Conservation (phyloP, 2,329 filamentous ascomycete genomes). For the Claviceps digitariae region DNA sequence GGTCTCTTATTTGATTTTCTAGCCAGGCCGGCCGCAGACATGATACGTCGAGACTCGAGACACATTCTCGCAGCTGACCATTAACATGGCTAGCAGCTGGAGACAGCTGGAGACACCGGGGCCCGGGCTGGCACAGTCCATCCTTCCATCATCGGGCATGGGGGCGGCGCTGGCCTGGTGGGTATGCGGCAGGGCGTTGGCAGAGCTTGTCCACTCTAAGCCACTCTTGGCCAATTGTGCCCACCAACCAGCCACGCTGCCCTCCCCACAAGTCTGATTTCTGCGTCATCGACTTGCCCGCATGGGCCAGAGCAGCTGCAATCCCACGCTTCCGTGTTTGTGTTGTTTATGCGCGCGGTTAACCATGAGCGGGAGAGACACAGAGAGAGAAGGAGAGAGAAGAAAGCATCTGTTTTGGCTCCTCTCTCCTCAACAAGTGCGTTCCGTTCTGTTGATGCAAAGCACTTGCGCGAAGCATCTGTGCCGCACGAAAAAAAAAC, state of each 20-base stretch:
- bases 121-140: neutral
- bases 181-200: neutral
- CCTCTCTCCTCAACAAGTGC: neutral
- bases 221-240: conserved; percentile 1
- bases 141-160: neutral
- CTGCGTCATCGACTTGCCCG: conserved; percentile 22
- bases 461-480: neutral
- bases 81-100: neutral
- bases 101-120: too few species aligned
- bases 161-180: neutral
- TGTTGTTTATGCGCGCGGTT: neutral
- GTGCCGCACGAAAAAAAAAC: neutral
- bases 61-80: neutral
- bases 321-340: neutral
- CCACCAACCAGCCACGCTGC: conserved; percentile 10
- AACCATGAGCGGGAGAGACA: neutral
- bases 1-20: neutral
- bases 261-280: conserved; percentile 8
- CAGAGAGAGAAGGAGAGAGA: too few species aligned
- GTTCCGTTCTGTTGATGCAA: neutral
- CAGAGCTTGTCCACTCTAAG: neutral
- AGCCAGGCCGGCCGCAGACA: neutral
- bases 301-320: neutral
- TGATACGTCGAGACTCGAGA: neutral
- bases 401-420: neutral